phyloP scores from a whole-genome alignment of 1,284 basidiomycete genomes.

The Ustilago cynodontis region DNA sequence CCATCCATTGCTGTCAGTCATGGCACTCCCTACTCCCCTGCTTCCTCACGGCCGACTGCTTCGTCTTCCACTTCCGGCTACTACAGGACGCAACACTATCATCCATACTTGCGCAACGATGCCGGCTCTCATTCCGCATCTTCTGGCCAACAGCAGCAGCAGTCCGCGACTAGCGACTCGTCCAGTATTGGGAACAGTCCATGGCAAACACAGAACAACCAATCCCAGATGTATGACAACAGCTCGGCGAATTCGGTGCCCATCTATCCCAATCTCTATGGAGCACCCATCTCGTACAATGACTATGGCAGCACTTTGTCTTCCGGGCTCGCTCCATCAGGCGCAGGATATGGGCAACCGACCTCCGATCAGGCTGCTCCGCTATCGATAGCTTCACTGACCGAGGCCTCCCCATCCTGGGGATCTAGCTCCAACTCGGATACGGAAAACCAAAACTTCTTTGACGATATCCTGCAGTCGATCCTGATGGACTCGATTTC shows the following conservation, averaged over 20 bases:
- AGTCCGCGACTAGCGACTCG: conserved; percentile 4
- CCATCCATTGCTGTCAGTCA: conserved; percentile 3
- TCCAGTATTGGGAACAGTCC: conserved; percentile 9
- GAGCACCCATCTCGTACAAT: conserved; percentile 31
- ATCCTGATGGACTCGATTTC: conserved; percentile 55
- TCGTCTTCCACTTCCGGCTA: conserved; percentile 14
- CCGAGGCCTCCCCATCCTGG: conserved; percentile 43
- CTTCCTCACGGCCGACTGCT: conserved; percentile 9
- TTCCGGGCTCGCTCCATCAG: conserved; percentile 1
- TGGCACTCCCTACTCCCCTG: neutral
- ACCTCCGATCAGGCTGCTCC: conserved; percentile 16
- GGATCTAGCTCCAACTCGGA: conserved; percentile 40
- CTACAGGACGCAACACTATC: conserved; percentile 24
- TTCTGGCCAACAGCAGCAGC: neutral
- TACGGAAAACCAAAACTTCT: conserved; percentile 42
- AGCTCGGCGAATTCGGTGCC: conserved; percentile 6
- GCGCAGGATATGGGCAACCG: conserved; percentile 9
- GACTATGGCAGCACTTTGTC: conserved; percentile 12
- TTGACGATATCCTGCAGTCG: conserved; percentile 52
- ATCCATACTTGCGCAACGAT: conserved; percentile 31
- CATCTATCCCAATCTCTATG: conserved; percentile 36
- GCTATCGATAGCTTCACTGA: conserved; percentile 41
- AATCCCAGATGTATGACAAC: conserved; percentile 18
- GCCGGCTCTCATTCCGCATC: conserved; percentile 5
- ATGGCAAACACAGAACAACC: conserved; percentile 21